Evolutionary conservation across 1,284 basidiomycete genomes (phyloP).

Genomic region (Coriolopsis trogii): DNA sequence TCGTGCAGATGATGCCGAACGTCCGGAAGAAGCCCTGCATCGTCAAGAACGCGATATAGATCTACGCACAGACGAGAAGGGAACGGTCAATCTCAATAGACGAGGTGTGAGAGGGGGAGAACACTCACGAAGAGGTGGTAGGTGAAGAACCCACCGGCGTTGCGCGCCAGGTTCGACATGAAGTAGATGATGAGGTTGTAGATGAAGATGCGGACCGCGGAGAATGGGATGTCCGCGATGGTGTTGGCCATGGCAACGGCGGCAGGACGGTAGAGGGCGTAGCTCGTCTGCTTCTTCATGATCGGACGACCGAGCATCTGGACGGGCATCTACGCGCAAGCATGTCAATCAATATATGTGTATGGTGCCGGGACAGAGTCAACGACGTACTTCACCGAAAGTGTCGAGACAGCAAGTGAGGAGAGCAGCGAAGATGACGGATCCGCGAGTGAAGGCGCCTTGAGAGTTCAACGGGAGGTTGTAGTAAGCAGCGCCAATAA

Average conservation of each 20-base stretch:
- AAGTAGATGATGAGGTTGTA: slow-evolving; percentile 80
- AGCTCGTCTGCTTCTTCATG: slow-evolving; percentile 58
- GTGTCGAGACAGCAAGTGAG: slow-evolving; percentile 78
- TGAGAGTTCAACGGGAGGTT: slow-evolving; percentile 73
- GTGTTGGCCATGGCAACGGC: slow-evolving; percentile 77
- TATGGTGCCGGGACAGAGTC: rapidly evolving
- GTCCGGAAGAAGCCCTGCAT: slow-evolving; percentile 81
- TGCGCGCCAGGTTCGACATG: slow-evolving; percentile 65
- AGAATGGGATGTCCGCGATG: slow-evolving; percentile 77
- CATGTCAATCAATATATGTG: background rate
- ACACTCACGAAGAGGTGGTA: slow-evolving; percentile 60
- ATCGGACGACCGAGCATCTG: slow-evolving; percentile 82
- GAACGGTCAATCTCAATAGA: background rate
- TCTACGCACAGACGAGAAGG: slow-evolving; percentile 22
- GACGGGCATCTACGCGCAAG: slow-evolving; percentile 49
- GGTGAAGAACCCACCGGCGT: slow-evolving; percentile 70
- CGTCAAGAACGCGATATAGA: slow-evolving; percentile 58
- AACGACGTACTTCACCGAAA: slow-evolving; percentile 63
- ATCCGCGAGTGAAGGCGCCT: slow-evolving; percentile 87
- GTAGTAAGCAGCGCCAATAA: slow-evolving; percentile 79
- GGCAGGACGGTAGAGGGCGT: slow-evolving; percentile 81
- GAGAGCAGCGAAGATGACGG: slow-evolving; percentile 78
- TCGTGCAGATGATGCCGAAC: slow-evolving; percentile 64
- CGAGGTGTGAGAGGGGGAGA: background rate
- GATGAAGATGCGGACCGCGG: slow-evolving; percentile 61